Percentiles rank a stretch among this genome's conserved stretches.
Conservation (phyloP, 345 rosid genomes). For the Punica granatum region DNA sequence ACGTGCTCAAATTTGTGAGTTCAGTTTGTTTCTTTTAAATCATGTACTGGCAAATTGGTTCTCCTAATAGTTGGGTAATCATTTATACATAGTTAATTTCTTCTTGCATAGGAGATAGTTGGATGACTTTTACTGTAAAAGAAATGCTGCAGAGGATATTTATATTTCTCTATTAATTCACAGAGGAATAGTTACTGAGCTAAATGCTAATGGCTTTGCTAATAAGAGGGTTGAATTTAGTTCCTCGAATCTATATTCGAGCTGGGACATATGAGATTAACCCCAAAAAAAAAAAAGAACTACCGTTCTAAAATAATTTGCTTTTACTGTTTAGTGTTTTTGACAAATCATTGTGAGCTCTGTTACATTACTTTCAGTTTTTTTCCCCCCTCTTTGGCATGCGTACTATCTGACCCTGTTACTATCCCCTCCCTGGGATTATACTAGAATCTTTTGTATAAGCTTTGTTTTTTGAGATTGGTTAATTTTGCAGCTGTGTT, state of each 20-base stretch:
- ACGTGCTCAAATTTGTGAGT: background rate
- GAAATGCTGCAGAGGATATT: background rate
- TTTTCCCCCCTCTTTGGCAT: too few species aligned
- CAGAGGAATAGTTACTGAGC: background rate
- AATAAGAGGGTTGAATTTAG: background rate
- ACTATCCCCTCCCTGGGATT: too few species aligned
- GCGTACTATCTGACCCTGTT: too few species aligned
- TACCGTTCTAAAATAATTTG: too few species aligned
- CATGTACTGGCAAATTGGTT: background rate
- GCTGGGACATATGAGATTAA: background rate
- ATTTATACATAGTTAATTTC: background rate
- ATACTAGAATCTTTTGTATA: too few species aligned
- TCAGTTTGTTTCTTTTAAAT: background rate
- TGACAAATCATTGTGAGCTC: too few species aligned
- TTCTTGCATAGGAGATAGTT: background rate
- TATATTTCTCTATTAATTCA: background rate
- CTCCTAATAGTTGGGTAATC: background rate
- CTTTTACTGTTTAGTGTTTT: too few species aligned
- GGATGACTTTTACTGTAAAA: background rate
- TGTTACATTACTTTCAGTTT: too few species aligned
- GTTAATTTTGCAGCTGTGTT: conserved; percentile 52
- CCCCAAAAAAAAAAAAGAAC: too few species aligned
- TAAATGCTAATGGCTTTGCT: background rate
- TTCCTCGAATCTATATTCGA: background rate
- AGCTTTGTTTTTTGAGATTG: too few species aligned